Base-by-base conservation (phyloP, 176 grass and related monocot genomes). In the Carex littledalei region DNA sequence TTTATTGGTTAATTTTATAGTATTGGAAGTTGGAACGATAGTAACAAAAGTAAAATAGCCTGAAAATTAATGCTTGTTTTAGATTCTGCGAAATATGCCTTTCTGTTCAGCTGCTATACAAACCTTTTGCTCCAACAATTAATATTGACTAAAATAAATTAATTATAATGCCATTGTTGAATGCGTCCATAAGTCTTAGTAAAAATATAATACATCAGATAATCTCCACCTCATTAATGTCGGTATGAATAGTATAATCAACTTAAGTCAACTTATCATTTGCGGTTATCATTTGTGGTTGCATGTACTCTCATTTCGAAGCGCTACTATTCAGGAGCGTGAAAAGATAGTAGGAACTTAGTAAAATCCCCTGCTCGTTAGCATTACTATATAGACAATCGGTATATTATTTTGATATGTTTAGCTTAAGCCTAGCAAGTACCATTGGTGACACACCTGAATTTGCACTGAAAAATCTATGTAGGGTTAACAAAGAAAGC, bases 401-500 rank as follows among this genome's bases (percentile, higher is more conserved):
- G 9, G 21, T 68, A 6, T 68, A 39, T 68, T 35, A 8, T 29
- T 29, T 41, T 10, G 17, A 47, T 73, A 49, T 73, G 20, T 49
- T 73, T 73, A 47, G 69, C 20, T 52, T 22, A 15, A 74, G 3
- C 24, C 11, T 52, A 14, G 20, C 2, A 50, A 50, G 47, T 50
- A 50, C 47, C 47, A 50, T 50, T 50, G 47, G 47, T 12, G 10
- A 47, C 6, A 61, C 59, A 17, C 55, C 15, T 57, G 16, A 57
- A 57, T 78, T 3, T 78, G 14, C 13, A 78, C 49, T 29, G 12
- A 59, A 34, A 16, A 83, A 45, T 8, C 35, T 87, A 18, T 91
- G 7, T 85, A 97, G 94, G 91, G 89, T 97, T 22, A 97, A 81
- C 88, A 97, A 97, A 84, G 90, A 73, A 55, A 80, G 77, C 3